These are phyloP conservation scores for Chalaropsis thielavioides DNA, from an alignment of 2,329 filamentous ascomycete species.

Conservation along the genomic window DNA sequence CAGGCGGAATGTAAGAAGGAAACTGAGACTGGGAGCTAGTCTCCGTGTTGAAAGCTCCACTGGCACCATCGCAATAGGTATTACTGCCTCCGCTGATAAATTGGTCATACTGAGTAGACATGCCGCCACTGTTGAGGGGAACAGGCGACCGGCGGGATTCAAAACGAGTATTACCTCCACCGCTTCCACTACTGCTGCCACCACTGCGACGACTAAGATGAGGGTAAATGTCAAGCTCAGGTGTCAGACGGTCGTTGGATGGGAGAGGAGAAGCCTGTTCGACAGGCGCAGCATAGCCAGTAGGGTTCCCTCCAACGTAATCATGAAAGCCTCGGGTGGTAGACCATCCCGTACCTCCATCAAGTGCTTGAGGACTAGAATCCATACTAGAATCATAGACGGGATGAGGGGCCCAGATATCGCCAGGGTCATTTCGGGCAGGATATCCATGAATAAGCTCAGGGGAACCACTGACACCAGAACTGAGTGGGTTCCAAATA, in stretches of 20 bases:
- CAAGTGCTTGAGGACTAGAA: not conserved
- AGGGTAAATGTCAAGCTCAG: constrained; percentile 2
- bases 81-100: not conserved
- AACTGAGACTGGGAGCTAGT: not conserved
- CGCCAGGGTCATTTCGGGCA: not conserved
- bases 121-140: not conserved
- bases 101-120: constrained; percentile 1
- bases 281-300: not conserved
- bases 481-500: not conserved
- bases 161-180: not conserved
- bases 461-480: not conserved
- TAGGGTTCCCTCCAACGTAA: not conserved
- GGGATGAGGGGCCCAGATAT: constrained; percentile 1
- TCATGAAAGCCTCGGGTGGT: not conserved
- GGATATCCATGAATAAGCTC: not conserved
- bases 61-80: not conserved
- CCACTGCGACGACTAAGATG: not conserved
- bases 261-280: not conserved
- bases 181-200: not conserved
- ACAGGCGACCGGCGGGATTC: not conserved
- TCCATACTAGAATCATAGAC: not conserved
- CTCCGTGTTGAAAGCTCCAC: not conserved
- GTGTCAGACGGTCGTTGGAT: not conserved
- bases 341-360: not conserved
- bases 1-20: not conserved